Evolutionary conservation across 345 rosid genomes (phyloP).

Genomic region (Murraya koenigii): DNA sequence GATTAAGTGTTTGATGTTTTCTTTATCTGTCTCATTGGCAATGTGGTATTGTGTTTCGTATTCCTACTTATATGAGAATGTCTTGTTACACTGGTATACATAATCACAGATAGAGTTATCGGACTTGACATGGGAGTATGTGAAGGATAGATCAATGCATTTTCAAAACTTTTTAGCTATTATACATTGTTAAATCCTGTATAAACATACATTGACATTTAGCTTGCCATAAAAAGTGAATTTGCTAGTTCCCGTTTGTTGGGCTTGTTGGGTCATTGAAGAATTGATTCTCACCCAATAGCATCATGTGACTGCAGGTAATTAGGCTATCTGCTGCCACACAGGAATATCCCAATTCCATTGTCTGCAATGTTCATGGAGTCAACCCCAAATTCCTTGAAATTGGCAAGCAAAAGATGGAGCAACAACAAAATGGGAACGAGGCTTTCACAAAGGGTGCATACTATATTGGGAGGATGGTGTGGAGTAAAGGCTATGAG

Average conservation of each 20-base stretch:
- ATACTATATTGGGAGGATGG: slow-evolving; percentile 94
- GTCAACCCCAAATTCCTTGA: slow-evolving; percentile 92
- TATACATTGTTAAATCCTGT: neutral
- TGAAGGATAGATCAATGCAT: neutral
- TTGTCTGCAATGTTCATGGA: slow-evolving; percentile 92
- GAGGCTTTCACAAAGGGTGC: slow-evolving; percentile 67
- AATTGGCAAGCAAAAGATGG: slow-evolving; percentile 63
- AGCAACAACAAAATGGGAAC: slow-evolving; percentile 48
- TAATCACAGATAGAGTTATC: too few species aligned
- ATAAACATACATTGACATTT: neutral
- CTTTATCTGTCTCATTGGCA: neutral
- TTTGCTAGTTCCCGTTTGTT: neutral
- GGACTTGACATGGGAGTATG: too few species aligned
- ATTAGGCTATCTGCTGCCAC: slow-evolving; percentile 95
- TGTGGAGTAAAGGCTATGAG: slow-evolving; percentile 94
- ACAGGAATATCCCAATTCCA: slow-evolving; percentile 80
- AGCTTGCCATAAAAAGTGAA: neutral
- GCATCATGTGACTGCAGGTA: slow-evolving; percentile 44
- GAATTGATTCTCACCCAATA: slow-evolving; percentile 8
- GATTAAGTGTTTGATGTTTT: neutral
- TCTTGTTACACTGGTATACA: too few species aligned
- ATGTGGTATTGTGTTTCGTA: too few species aligned
- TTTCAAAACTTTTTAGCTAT: neutral
- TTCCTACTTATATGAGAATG: neutral
- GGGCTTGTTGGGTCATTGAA: neutral